Base-by-base conservation (phyloP, 768 basidiomycete species). In the Daedalea quercina region DNA sequence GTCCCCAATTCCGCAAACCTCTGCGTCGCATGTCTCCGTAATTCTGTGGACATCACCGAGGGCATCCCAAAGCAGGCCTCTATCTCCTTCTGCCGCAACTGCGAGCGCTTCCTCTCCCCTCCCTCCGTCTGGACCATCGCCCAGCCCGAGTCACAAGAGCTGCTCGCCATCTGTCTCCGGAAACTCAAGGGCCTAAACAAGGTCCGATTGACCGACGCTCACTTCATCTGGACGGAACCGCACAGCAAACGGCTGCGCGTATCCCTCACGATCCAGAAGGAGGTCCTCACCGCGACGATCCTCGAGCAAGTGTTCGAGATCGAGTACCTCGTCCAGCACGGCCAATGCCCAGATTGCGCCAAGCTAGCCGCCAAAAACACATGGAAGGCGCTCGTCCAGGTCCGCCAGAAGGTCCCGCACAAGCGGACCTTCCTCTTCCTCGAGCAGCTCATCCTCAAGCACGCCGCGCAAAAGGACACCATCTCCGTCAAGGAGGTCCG, bases 151-250 rank as follows among this genome's bases (percentile, higher is more conserved):
- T 95, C 92, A 0, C 73, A 95, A 49, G 94, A 98, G 65, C 77
- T 99, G 23, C 78, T 99, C 28, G 90, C 95, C 2, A 85, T 98
- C 53, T 98, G 96, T 68, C 72, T 99, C 54, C 91, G 90, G 67
- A 95, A 94, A 68, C 82, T 98, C 62, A 95, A 94, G 65, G 94
- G 94, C 2, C 75, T 98, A 22, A 86, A 83, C 62, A 94, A 92
- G 75, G 93, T 98, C 24, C 88, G 95, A 46, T 71, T 99, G 41
- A 94, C 96, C n/a, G 95, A 98, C 57, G 96, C 96, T 1, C 90
- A 93, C 57, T 98, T 98, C 68, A 92, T 98, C 63, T 99, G 96
- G 96, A 99, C 96, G 20, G 96, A 99, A 65, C 96, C 96, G 2
- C 95, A 99, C 71, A 94, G 90, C 35, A 94, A 94, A 65, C 80